Conservation (phyloP, 768 basidiomycete genomes). For the Suillus lakei region DNA sequence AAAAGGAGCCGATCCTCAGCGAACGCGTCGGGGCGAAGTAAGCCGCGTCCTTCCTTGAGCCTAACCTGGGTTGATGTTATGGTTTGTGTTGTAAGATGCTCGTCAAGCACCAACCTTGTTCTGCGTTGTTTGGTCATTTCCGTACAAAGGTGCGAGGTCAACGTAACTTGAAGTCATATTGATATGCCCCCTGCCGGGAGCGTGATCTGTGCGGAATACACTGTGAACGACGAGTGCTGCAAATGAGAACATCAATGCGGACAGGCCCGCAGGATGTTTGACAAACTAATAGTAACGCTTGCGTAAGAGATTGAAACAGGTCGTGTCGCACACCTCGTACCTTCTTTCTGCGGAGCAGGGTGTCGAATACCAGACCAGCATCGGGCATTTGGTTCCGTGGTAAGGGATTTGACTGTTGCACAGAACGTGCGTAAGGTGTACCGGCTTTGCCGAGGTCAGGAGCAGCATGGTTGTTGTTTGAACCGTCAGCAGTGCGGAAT, state of each 20-base stretch:
- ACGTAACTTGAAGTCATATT: conserved; percentile 90
- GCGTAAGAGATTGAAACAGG: conserved; percentile 2
- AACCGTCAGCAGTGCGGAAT: conserved; percentile 78
- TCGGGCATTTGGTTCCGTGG: conserved; percentile 76
- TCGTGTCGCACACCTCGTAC: conserved; percentile 35
- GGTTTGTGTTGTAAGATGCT: background rate
- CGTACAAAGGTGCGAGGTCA: conserved; percentile 84
- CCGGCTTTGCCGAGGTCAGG: conserved; percentile 81
- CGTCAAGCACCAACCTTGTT: conserved; percentile 43
- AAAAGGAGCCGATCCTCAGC: conserved; percentile 79
- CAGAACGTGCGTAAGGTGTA: conserved; percentile 82
- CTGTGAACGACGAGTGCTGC: conserved; percentile 86
- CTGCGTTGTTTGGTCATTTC: conserved; percentile 67
- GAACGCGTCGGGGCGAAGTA: conserved; percentile 72
- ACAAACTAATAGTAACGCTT: conserved; percentile 53
- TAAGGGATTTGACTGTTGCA: conserved; percentile 69
- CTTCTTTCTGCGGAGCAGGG: conserved; percentile 71
- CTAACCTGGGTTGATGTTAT: conserved; percentile 27
- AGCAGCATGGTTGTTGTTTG: conserved; percentile 68
- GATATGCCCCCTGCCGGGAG: conserved; percentile 51
- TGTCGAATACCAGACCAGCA: conserved; percentile 79
- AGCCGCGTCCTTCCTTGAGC: conserved; percentile 66
- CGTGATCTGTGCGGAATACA: conserved; percentile 82
- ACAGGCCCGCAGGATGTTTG: conserved; percentile 79
- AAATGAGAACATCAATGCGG: conserved; percentile 80